Percentiles rank a stretch among this genome's conserved stretches.
Evolutionary conservation across 2,329 filamentous ascomycete species (phyloP).

Genomic region (Sclerotinia spermophila): DNA sequence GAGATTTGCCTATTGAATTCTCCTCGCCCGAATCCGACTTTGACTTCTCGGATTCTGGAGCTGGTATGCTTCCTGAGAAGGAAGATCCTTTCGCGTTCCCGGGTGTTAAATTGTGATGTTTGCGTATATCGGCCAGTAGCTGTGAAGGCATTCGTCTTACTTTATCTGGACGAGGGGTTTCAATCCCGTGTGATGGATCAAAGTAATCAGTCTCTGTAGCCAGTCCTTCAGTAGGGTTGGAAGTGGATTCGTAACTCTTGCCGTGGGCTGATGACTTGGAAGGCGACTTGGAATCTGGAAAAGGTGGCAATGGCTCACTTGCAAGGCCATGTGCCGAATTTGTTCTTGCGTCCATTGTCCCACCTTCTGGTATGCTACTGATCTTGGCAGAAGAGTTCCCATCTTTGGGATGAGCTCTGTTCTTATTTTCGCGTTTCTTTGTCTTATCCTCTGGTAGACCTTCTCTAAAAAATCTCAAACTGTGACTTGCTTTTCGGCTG

Average conservation of each 20-base stretch:
- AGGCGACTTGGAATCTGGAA: conserved; percentile 12
- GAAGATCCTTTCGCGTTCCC: conserved; percentile 34
- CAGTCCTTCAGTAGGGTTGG: conserved; percentile 26
- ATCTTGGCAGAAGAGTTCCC: conserved; percentile 14
- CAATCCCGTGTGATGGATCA: conserved; percentile 24
- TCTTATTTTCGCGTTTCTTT: conserved; percentile 48
- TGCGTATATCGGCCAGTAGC: conserved; percentile 36
- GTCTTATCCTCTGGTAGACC: conserved; percentile 57
- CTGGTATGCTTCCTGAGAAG: conserved; percentile 36
- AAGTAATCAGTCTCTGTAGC: conserved; percentile 32
- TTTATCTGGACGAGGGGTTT: conserved; percentile 26
- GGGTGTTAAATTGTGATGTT: conserved; percentile 35
- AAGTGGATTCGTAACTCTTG: neutral
- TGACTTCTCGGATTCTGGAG: conserved; percentile 31
- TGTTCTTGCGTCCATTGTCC: neutral
- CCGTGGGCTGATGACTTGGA: neutral
- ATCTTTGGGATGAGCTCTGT: conserved; percentile 35
- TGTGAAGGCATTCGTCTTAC: conserved; percentile 32
- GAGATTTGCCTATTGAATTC: conserved; percentile 5
- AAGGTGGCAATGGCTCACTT: conserved; percentile 20
- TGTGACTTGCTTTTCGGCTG: conserved; percentile 65
- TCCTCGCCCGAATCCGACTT: conserved; percentile 20
- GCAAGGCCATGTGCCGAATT: neutral
- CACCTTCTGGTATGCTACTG: conserved; percentile 8
- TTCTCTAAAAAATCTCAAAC: conserved; percentile 64